Evolutionary conservation across 768 basidiomycete species (phyloP).

Genomic region (Auriculariales sp.): DNA sequence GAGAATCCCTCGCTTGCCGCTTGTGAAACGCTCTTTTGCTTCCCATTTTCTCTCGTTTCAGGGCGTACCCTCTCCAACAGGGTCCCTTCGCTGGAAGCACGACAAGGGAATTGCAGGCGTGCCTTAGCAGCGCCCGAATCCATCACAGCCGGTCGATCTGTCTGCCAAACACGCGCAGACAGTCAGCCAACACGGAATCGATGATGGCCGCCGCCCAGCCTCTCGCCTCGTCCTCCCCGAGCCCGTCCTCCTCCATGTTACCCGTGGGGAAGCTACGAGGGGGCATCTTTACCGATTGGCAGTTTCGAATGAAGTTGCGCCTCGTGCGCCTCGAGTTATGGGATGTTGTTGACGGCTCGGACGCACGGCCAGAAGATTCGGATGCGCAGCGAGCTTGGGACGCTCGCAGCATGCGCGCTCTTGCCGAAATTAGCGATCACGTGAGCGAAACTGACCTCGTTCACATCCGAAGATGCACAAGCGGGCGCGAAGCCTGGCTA

Average conservation of each 20-base stretch:
- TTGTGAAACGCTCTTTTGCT: no score
- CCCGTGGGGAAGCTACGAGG: not conserved
- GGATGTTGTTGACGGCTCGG: not conserved
- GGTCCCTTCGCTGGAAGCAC: no score
- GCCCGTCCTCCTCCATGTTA: not conserved
- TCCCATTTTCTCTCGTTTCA: no score
- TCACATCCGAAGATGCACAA: not conserved
- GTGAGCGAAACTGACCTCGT: not conserved
- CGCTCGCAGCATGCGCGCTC: not conserved
- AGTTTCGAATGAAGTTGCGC: not conserved
- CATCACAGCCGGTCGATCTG: no score
- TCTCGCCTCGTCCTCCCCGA: no score
- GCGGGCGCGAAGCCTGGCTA: not conserved
- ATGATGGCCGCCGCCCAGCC: no score
- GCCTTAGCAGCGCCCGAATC: no score
- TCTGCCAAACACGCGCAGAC: no score
- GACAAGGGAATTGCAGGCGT: no score
- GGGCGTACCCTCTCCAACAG: no score
- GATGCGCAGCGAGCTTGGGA: not conserved
- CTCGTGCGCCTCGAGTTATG: not conserved
- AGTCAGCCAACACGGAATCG: no score
- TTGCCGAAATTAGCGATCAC: not conserved
- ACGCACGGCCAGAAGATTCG: not conserved
- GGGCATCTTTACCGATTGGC: not conserved
- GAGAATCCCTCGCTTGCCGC: no score